These are phyloP conservation scores for Silene noctiflora DNA, from an alignment of 179 eudicot species.

Conservation along the genomic window DNA sequence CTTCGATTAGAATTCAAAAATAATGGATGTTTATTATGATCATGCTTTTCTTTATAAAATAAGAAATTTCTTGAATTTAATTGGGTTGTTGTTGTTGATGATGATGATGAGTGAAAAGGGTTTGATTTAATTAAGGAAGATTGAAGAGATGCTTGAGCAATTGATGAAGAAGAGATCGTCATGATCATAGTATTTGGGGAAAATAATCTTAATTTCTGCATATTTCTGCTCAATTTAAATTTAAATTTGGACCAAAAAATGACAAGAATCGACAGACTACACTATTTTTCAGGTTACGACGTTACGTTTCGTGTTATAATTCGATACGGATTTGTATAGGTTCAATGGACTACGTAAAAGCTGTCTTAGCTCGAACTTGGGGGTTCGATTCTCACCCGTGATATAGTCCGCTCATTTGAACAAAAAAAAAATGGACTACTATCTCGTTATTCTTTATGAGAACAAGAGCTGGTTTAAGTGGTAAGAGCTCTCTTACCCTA, in stretches of 20 bases:
- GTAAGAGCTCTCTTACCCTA: no score
- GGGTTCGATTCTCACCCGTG: no score
- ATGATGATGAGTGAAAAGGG: slow-evolving; percentile 19
- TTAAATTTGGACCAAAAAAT: background rate
- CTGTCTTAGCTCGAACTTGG: no score
- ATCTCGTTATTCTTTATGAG: no score
- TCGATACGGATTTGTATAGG: no score
- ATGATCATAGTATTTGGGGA: background rate
- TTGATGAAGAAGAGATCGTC: background rate
- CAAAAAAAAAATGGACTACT: no score
- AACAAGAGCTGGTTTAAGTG: no score
- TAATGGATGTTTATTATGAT: background rate
- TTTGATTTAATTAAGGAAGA: background rate
- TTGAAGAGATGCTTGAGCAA: background rate
- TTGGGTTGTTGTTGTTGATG: background rate
- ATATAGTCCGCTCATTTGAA: no score
- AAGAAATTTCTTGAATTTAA: slow-evolving; percentile 23
- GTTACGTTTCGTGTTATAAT: slow-evolving; percentile 11
- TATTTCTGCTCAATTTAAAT: background rate
- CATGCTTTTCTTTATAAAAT: slow-evolving; percentile 5
- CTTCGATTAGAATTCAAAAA: background rate
- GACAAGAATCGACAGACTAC: background rate
- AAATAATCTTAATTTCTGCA: slow-evolving; percentile 5
- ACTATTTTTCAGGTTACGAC: background rate
- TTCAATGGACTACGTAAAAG: no score